A percentile compares a stretch with the other conserved stretches of the same genome.
These are phyloP conservation scores for Conringia planisiliqua DNA, from an alignment of 345 rosid species.

Conservation along the genomic window DNA sequence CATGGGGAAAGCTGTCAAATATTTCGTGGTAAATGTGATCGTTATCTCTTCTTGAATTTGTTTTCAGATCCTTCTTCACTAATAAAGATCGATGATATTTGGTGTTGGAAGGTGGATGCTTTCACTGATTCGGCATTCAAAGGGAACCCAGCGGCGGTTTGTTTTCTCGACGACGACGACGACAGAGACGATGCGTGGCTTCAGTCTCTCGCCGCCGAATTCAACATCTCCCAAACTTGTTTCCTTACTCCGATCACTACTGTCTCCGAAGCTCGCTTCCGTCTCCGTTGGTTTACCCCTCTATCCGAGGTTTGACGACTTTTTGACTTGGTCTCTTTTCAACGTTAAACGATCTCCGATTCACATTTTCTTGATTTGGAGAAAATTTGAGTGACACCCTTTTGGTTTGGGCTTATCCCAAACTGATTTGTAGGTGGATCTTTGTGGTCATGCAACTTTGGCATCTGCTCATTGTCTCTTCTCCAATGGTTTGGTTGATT, in stretches of 20 bases:
- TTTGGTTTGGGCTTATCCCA: neutral
- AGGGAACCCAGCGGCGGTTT: slow-evolving; percentile 91
- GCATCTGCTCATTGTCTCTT: slow-evolving; percentile 76
- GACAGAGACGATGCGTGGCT: slow-evolving; percentile 68
- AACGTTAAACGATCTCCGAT: no score
- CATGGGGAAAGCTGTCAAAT: slow-evolving; percentile 41
- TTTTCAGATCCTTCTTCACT: neutral
- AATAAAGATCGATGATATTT: neutral
- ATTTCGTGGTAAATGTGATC: slow-evolving; percentile 37
- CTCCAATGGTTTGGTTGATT: slow-evolving; percentile 44
- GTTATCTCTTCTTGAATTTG: neutral
- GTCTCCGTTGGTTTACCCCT: slow-evolving; percentile 70
- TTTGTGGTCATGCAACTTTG: slow-evolving; percentile 88
- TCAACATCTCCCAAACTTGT: slow-evolving; percentile 51
- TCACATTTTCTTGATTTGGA: neutral
- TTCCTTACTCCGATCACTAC: slow-evolving; percentile 36
- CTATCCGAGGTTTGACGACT: slow-evolving; percentile 33
- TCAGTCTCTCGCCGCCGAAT: slow-evolving; percentile 56
- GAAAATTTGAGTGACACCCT: neutral
- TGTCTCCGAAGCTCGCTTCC: slow-evolving; percentile 33
- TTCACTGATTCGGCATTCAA: slow-evolving; percentile 71
- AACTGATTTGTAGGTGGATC: slow-evolving; percentile 44
- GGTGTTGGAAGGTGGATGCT: slow-evolving; percentile 50
- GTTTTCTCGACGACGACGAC: slow-evolving; percentile 55
- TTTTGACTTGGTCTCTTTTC: neutral